A percentile compares a stretch with the other conserved stretches of the same genome.
Evolutionary conservation across 371 early-diverging fungal species (phyloP).

Genomic region (Umbelopsis sp.): DNA sequence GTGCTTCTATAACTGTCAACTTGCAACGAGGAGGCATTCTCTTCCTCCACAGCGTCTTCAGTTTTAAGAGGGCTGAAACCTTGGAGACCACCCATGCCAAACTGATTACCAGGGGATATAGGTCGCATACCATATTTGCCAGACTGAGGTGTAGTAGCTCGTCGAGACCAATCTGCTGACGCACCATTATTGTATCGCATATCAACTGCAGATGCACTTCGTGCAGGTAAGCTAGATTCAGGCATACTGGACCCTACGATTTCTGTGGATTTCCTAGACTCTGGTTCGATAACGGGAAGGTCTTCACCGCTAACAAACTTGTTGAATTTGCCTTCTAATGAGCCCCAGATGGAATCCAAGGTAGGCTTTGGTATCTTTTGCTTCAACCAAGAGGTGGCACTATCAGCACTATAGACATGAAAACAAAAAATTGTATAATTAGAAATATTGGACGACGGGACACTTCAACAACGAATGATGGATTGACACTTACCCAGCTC

Average conservation of each 20-base stretch:
- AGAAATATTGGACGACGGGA: not conserved
- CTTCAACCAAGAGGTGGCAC: slow-evolving; percentile 53
- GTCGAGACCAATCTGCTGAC: slow-evolving; percentile 27
- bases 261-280: slow-evolving; percentile 50
- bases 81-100: slow-evolving; percentile 2
- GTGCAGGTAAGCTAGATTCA: slow-evolving; percentile 27
- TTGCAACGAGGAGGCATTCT: not conserved
- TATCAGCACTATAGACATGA: slow-evolving; percentile 29
- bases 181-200: slow-evolving; percentile 26
- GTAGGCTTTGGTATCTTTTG: slow-evolving; percentile 66
- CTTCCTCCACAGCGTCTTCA: not conserved
- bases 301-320: slow-evolving; percentile 74
- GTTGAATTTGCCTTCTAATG: slow-evolving; percentile 72
- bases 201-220: slow-evolving; percentile 38
- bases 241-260: slow-evolving; percentile 35
- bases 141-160: slow-evolving; percentile 30
- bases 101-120: not conserved
- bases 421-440: slow-evolving; percentile 19
- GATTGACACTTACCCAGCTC: slow-evolving; percentile 40
- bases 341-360: slow-evolving; percentile 67
- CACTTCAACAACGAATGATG: not conserved
- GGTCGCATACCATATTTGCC: not conserved
- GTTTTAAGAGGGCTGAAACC: not conserved
- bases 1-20: not conserved
- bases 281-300: slow-evolving; percentile 40